Evolutionary conservation across 2,329 filamentous ascomycete species (phyloP).

Genomic region (Pseudocercospora cruenta): DNA sequence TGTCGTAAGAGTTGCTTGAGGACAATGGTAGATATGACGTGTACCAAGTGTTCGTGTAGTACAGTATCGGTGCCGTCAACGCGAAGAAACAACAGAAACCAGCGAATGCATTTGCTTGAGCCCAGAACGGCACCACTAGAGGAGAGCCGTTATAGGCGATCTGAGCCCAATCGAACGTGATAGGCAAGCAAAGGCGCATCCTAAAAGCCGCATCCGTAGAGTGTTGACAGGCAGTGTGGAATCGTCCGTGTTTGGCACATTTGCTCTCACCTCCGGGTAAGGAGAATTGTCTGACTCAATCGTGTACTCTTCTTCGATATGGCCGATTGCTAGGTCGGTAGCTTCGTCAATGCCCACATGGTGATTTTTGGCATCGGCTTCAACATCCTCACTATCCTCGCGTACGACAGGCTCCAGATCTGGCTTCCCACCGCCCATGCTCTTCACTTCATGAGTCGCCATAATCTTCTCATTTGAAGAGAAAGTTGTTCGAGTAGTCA

Average conservation of each 20-base stretch:
- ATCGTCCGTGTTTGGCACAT: conserved; percentile 8
- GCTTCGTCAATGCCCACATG: not conserved
- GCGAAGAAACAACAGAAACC: conserved; percentile 6
- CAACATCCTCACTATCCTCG: not conserved
- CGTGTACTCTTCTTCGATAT: conserved; percentile 7
- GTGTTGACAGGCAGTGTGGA: conserved; percentile 3
- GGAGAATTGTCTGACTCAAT: conserved; percentile 5
- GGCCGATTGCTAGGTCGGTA: not conserved
- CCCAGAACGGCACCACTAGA: conserved; percentile 6
- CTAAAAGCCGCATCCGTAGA: conserved; percentile 2
- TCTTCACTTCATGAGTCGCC: not conserved
- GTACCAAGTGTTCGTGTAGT: conserved; percentile 7
- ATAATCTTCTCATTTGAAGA: not conserved
- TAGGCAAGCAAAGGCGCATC: conserved; percentile 1
- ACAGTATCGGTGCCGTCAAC: not conserved
- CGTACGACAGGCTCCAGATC: not conserved
- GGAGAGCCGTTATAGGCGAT: conserved; percentile 8
- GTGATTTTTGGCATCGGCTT: not conserved
- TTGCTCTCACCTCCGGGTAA: conserved; percentile 6
- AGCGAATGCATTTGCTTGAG: conserved; percentile 7
- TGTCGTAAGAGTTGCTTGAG: conserved; percentile 3
- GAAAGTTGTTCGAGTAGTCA: not conserved
- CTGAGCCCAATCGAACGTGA: conserved; percentile 7
- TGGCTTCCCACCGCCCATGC: not conserved
- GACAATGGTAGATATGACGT: conserved; percentile 1